These are phyloP conservation scores for Ustilago shanxiensis DNA, from an alignment of 1,284 basidiomycete genomes.

Conservation along the genomic window DNA sequence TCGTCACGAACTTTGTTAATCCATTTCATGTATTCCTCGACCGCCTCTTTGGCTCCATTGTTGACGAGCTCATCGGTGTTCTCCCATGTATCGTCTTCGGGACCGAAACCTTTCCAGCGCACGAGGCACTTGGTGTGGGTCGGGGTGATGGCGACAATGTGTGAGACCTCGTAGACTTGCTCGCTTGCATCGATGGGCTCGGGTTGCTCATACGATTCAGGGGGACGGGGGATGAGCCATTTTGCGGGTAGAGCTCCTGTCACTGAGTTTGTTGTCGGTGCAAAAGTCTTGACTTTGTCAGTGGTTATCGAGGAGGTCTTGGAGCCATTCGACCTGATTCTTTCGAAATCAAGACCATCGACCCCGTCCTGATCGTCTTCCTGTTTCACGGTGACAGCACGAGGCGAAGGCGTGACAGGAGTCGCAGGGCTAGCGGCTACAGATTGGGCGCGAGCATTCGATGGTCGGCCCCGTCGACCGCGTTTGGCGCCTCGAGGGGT, in stretches of 20 bases:
- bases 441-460: constrained; percentile 5
- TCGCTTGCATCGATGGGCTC: constrained; percentile 29
- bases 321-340: constrained; percentile 35
- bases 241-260: constrained; percentile 51
- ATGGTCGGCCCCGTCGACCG: constrained; percentile 1
- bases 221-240: constrained; percentile 36
- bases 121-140: constrained; percentile 73
- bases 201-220: constrained; percentile 31
- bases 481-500: constrained; percentile 6
- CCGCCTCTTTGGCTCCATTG: constrained; percentile 73
- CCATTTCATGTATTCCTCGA: constrained; percentile 61
- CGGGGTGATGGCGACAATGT: constrained; percentile 43
- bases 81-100: constrained; percentile 78
- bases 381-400: constrained; percentile 13
- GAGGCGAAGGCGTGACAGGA: constrained; percentile 4
- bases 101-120: constrained; percentile 76
- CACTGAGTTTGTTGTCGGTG: constrained; percentile 69
- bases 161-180: constrained; percentile 44
- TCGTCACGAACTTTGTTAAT: constrained; percentile 27
- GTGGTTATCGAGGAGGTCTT: constrained; percentile 14
- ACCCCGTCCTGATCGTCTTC: constrained; percentile 37
- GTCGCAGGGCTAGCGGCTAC: not conserved
- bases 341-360: constrained; percentile 34
- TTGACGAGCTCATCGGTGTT: constrained; percentile 72
- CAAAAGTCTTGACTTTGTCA: constrained; percentile 29